Base-by-base conservation (phyloP, 768 basidiomycete species). In the Lentinus tigrinus region DNA sequence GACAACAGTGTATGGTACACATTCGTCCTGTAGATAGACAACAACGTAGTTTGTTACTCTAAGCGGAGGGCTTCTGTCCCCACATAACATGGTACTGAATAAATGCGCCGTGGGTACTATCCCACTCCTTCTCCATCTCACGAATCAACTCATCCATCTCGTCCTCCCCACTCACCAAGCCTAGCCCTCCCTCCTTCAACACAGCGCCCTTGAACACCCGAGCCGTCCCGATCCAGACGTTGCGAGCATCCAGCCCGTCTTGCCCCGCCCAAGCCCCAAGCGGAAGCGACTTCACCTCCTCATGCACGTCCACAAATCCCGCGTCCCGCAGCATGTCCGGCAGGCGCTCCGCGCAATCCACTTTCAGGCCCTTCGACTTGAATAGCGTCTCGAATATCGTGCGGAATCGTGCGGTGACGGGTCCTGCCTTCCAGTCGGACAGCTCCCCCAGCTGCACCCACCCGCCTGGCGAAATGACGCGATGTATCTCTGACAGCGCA, bases 401-500 rank as follows among this genome's bases (percentile, higher is more conserved):
- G 13, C 27, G 34, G n/a, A 38, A 40, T 13, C 42, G 21, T 5
- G 50, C 58, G 4, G 63, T 60, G 28, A 53, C 48, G 16, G 57
- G 58, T 16, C 61, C 65, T 19, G 65, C 63, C 53, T 56, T 49
- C 52, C 39, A 64, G 0, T 23, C 46, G 4, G 47, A 43, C 1
- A 39, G 13, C 38, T 75, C 73, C 28, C 69, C 56, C n/a, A 75
- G 58, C 40, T 75, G 74, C 2, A 63, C 64, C 27, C 67, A 72
- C 3, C 74, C 74, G 2, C 74, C 73, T 0, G 73, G 73, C 1
- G 14, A 56, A 36, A 75, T 67, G 0, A 73, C 71, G 4, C 74
- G 65, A 46, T 63, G 66, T 8, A 74, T 68, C 34, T 72, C 74
- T 3, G 52, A 24, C 14, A 73, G 55, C 5, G 44, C 63, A 0